These are phyloP conservation scores for Colletotrichum sp. DNA, from an alignment of 2,329 filamentous ascomycete genomes.

Conservation along the genomic window DNA sequence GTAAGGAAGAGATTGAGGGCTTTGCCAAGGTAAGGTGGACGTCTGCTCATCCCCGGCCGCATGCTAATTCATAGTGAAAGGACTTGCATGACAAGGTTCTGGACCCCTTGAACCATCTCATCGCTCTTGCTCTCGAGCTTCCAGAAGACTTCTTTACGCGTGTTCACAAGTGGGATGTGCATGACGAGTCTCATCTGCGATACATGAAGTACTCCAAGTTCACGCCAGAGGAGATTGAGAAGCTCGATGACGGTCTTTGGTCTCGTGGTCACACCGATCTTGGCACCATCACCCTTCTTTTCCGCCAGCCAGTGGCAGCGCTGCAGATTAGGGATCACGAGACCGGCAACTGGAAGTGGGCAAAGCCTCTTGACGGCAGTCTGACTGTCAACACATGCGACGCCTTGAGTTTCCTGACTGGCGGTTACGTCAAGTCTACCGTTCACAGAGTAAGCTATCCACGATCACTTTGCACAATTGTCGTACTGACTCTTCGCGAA, in stretches of 20 bases:
- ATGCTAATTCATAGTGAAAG: background rate
- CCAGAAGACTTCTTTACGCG: slow-evolving; percentile 61
- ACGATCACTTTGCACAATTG: background rate
- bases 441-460: slow-evolving; percentile 37
- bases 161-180: slow-evolving; percentile 60
- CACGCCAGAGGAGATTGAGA: slow-evolving; percentile 49
- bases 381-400: slow-evolving; percentile 59
- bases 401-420: slow-evolving; percentile 52
- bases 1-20: slow-evolving; percentile 59
- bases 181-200: slow-evolving; percentile 65
- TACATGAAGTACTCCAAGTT: slow-evolving; percentile 66
- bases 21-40: slow-evolving; percentile 48
- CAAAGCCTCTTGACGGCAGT: slow-evolving; percentile 52
- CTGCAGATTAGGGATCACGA: slow-evolving; percentile 58
- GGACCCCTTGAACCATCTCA: slow-evolving; percentile 61
- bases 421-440: slow-evolving; percentile 49
- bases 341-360: slow-evolving; percentile 54
- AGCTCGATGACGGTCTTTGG: slow-evolving; percentile 46
- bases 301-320: slow-evolving; percentile 62
- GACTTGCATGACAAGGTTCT: slow-evolving; percentile 58
- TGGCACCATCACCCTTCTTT: slow-evolving; percentile 60
- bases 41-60: background rate
- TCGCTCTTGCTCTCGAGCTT: slow-evolving; percentile 65
- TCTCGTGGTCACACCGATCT: slow-evolving; percentile 60
- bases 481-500: background rate